Evolutionary conservation across 352 stramenopile genomes (phyloP).

Genomic region (Globisporangium rhizosaccharum): DNA sequence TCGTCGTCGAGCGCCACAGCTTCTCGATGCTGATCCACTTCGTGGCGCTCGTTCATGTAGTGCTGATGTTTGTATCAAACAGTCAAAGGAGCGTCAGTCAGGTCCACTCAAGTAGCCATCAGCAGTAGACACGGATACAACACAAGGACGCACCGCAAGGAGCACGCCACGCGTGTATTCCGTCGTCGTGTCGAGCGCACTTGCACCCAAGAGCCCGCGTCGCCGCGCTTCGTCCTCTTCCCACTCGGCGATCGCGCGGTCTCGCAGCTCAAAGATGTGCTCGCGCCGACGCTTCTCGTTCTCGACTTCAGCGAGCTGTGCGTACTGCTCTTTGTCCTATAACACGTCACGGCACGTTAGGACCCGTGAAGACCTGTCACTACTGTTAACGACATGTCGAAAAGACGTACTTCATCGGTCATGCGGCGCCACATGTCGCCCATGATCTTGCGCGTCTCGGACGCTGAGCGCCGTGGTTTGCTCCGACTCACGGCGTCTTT

Average conservation of each 20-base stretch:
- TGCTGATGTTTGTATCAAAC: constrained; percentile 21
- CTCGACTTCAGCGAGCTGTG: constrained; percentile 64
- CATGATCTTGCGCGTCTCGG: constrained; percentile 74
- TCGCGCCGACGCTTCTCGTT: constrained; percentile 78
- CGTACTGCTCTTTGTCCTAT: constrained; percentile 75
- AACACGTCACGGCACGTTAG: background rate
- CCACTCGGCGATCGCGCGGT: constrained; percentile 68
- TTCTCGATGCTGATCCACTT: constrained; percentile 58
- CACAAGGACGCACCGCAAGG: constrained; percentile 40
- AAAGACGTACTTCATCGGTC: constrained; percentile 45
- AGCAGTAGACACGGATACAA: background rate
- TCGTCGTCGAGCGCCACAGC: constrained; percentile 24
- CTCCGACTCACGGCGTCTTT: constrained; percentile 52
- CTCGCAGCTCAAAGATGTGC: constrained; percentile 59
- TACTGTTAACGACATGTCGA: background rate
- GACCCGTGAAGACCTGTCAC: background rate
- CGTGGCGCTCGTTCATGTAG: constrained; percentile 72
- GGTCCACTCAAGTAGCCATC: too few relatives aligned
- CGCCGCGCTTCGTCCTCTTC: constrained; percentile 71
- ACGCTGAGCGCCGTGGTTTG: constrained; percentile 50
- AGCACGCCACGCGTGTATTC: constrained; percentile 65
- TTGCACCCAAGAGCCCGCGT: constrained; percentile 50
- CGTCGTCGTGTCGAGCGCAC: constrained; percentile 42
- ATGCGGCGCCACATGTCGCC: constrained; percentile 82
- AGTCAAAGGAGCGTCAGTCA: background rate